Evolutionary conservation across 2,329 filamentous ascomycete species (phyloP).

Genomic region (Colletotrichum karsti): DNA sequence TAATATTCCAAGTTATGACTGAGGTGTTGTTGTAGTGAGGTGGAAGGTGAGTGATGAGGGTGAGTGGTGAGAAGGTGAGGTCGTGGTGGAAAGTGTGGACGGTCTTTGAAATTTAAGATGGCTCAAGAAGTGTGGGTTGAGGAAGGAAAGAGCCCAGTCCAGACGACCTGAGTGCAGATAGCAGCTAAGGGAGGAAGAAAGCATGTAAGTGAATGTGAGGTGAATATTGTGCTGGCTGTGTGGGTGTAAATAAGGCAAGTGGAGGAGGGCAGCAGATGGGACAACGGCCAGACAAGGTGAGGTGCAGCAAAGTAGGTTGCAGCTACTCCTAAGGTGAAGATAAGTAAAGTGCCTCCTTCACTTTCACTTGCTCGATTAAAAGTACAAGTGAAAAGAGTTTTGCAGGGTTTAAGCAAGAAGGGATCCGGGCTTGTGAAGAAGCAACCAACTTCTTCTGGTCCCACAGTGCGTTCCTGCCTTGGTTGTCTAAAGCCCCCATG

Average conservation of each 20-base stretch:
- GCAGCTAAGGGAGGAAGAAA: neutral
- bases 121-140: neutral
- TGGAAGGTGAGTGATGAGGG: neutral
- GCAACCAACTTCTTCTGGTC: neutral
- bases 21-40: neutral
- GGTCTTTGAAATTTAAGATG: neutral
- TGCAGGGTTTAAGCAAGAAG: neutral
- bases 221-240: neutral
- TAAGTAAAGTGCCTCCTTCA: neutral
- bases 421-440: neutral
- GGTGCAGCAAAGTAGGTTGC: neutral
- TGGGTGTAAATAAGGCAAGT: neutral
- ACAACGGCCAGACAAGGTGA: neutral
- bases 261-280: neutral
- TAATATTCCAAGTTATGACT: constrained; percentile 16
- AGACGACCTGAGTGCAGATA: neutral
- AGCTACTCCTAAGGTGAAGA: neutral
- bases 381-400: neutral
- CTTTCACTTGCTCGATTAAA: too few relatives aligned
- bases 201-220: neutral
- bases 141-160: neutral
- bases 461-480: constrained; percentile 1
- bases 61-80: neutral
- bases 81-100: neutral
- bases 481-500: neutral